A percentile compares a stretch with the other conserved stretches of the same genome.
These are phyloP conservation scores for Trifolium repens DNA, from an alignment of 306 rosid species.

Conservation along the genomic window DNA sequence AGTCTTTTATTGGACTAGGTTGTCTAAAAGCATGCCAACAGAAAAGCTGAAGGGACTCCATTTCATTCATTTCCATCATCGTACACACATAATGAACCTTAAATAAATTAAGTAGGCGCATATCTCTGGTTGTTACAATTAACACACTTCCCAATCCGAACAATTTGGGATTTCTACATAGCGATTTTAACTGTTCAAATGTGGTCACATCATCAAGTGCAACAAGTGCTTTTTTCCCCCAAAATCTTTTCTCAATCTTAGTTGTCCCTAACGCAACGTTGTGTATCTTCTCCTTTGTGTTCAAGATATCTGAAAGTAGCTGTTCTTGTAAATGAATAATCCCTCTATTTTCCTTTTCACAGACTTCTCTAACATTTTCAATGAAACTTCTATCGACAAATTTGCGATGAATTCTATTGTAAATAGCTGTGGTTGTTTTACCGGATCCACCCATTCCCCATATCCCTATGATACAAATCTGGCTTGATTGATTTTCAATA, in stretches of 20 bases:
- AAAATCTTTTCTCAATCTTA: slow-evolving; percentile 10
- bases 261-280: neutral
- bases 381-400: neutral
- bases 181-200: neutral
- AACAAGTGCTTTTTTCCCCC: neutral
- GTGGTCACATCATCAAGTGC: slow-evolving; percentile 38
- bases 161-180: neutral
- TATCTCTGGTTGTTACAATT: slow-evolving; percentile 1
- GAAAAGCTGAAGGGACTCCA: neutral
- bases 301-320: neutral
- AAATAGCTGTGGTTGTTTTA: slow-evolving; percentile 1
- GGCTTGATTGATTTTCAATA: neutral
- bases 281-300: neutral
- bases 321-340: slow-evolving; percentile 30
- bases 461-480: slow-evolving; percentile 7
- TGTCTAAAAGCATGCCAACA: slow-evolving; percentile 5
- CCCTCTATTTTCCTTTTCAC: slow-evolving; percentile 1
- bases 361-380: slow-evolving; percentile 27
- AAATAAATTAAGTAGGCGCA: neutral
- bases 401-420: neutral
- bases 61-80: neutral
- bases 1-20: neutral
- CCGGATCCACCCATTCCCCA: slow-evolving; percentile 32
- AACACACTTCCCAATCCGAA: slow-evolving; percentile 36
- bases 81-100: neutral